These are phyloP conservation scores for Pseudevernia furfuracea DNA, from an alignment of 495 filamentous ascomycete genomes.

Conservation along the genomic window DNA sequence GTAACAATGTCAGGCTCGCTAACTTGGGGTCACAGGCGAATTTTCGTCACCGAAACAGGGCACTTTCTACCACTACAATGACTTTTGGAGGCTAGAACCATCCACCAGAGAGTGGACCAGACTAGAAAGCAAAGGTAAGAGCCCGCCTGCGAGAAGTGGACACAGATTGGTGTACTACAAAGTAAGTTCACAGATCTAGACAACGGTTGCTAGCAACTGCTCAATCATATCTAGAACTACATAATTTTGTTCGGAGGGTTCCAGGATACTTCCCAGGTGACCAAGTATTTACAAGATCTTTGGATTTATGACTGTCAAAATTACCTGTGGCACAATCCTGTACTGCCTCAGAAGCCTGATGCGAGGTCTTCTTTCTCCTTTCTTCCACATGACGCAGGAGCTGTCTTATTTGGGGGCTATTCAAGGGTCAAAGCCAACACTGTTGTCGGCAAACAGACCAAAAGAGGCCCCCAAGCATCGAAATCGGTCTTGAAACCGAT, in stretches of 20 bases:
- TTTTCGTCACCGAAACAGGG: constrained; percentile 86
- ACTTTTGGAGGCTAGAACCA: constrained; percentile 90
- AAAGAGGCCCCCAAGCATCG: constrained; percentile 50
- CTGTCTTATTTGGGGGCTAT: constrained; percentile 87
- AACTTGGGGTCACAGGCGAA: constrained; percentile 34
- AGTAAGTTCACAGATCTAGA: constrained; percentile 35
- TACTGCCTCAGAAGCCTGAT: constrained; percentile 76
- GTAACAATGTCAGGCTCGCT: constrained; percentile 37
- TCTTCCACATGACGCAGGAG: constrained; percentile 80
- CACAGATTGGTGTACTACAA: constrained; percentile 96
- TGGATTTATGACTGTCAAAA: constrained; percentile 65
- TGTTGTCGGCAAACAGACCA: constrained; percentile 48
- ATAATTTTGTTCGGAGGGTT: constrained; percentile 77
- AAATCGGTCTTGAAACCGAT: constrained; percentile 71
- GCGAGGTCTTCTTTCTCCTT: constrained; percentile 84
- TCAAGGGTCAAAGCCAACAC: constrained; percentile 70
- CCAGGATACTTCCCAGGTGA: constrained; percentile 89
- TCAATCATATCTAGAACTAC: constrained; percentile 44
- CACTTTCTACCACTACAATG: constrained; percentile 98
- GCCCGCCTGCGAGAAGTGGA: constrained; percentile 81
- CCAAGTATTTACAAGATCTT: constrained; percentile 72
- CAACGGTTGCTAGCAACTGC: background rate
- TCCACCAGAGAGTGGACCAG: constrained; percentile 79
- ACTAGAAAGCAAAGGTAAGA: constrained; percentile 78
- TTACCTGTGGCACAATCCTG: constrained; percentile 69